Base-by-base conservation (phyloP, 768 basidiomycete species). In the Rickenella mellea region DNA sequence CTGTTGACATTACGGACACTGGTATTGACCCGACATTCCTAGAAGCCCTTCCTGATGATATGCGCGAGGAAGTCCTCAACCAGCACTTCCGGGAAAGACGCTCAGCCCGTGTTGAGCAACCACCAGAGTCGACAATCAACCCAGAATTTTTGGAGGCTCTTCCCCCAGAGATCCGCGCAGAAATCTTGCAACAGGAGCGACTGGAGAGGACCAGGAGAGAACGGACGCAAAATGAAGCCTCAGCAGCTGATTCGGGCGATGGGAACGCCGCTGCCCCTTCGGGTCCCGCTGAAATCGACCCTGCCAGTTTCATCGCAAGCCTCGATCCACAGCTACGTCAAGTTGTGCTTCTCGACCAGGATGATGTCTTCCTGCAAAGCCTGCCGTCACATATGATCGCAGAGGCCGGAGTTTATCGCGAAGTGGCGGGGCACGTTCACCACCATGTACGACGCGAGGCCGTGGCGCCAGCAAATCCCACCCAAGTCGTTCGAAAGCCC, bases 21-120 rank as follows among this genome's bases (percentile, higher is more conserved):
- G 96, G 96, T 4, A 97, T 99, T 55, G 96, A 99, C 58, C 90
- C 93, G 2, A 92, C 90, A 5, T 99, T 99, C 74, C 68, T 99
- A 44, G 92, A 97, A 63, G 96, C 96, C 20, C 66, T 99, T 7
- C 96, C 96, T 0, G 96, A 99, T 56, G 94, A 98, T 50, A 98
- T 99, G 84, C 79, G 96, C 39, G 94, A 96, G 57, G 96, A 99
- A 56, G 91, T 99, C 27, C 71, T 99, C 41, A 92, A 93, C 53
- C 96, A 99, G 55, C 94, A 99, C 55, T 80, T 97, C 51, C 82
- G 92, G 7, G 96, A 98, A 52, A 88, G 83, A 46, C 80, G 83
- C 29, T 80, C 86, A 9, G 79, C 89, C 4, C 70, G 79, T 55
- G 67, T 80, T 43, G 83, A 83, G 57, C 72, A 76, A 35, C 84